These are phyloP conservation scores for Setaria italica DNA, from an alignment of 202 grass and related monocot species.

Conservation along the genomic window DNA sequence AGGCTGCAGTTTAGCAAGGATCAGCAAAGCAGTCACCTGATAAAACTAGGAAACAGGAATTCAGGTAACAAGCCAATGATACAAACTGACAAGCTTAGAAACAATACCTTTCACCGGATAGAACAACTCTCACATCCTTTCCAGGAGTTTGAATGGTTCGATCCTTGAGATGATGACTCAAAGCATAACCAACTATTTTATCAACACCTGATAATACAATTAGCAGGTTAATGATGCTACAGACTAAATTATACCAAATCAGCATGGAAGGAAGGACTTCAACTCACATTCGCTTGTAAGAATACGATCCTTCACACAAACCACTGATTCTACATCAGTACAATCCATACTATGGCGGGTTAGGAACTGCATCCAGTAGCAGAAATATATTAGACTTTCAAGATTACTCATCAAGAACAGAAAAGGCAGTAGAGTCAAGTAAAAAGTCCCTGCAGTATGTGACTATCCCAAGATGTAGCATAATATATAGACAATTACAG, in stretches of 20 bases:
- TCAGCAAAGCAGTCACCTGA: slow-evolving; percentile 44
- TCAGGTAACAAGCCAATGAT: slow-evolving; percentile 32
- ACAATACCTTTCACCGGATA: slow-evolving; percentile 78
- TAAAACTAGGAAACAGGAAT: slow-evolving; percentile 30
- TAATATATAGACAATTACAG: neutral
- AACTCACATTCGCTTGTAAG: slow-evolving; percentile 97
- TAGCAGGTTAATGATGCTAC: slow-evolving; percentile 7
- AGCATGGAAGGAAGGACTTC: slow-evolving; percentile 27
- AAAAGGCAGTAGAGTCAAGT: slow-evolving; percentile 9
- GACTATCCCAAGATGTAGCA: neutral
- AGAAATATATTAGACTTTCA: slow-evolving; percentile 22
- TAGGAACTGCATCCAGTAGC: slow-evolving; percentile 70
- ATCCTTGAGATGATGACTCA: slow-evolving; percentile 79
- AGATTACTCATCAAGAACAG: slow-evolving; percentile 24
- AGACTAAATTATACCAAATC: slow-evolving; percentile 23
- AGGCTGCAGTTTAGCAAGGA: slow-evolving; percentile 68
- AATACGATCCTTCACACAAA: slow-evolving; percentile 86
- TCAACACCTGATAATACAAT: slow-evolving; percentile 80
- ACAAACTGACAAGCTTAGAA: slow-evolving; percentile 29
- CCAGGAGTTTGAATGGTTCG: slow-evolving; percentile 43
- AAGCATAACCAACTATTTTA: slow-evolving; percentile 95
- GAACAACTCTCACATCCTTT: slow-evolving; percentile 61
- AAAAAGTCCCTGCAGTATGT: neutral
- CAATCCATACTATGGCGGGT: slow-evolving; percentile 70
- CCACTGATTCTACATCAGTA: slow-evolving; percentile 72